Base-by-base conservation (phyloP, 306 rosid genomes). In the Coriaria nepalensis region DNA sequence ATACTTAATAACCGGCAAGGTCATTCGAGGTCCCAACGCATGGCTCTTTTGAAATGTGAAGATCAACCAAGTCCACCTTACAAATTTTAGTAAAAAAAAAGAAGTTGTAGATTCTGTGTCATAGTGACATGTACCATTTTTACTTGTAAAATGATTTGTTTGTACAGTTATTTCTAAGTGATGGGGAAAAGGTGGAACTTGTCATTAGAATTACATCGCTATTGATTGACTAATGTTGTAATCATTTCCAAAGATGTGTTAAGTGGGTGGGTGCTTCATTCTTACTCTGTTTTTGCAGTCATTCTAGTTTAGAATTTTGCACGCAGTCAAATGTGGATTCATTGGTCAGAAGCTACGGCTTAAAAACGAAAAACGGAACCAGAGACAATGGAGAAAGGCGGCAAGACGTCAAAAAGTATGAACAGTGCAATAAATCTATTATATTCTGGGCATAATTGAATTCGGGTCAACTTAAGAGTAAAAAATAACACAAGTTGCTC, bases 141-240 rank as follows among this genome's bases (percentile, higher is more conserved):
- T 59, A 50, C 56, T 52, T 51, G 62, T 60, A 53, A 60, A 65
- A 71, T 73, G 50, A 76, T 76, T 79, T 65, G 67, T 74, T 78
- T 76, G 96, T 86, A 81, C 78, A 81, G 80, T 63, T 62, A 86
- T 86, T 86, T 76, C 78, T 74, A 76, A 65, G 66, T 74, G 82
- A 46, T 11, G 49, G 63, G 79, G 74, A 64, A 62, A 20, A 20
- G 35, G 49, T 63, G 48, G 67, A 78, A 81, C 73, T 66, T 56
- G 80, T 66, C 51, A 40, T 49, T 55, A 56, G 67, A 33, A 71
- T 45, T 58, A 35, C 61, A 60, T 69, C 44, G 49, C 12, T 45
- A 8, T 45, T 45, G 4, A 8, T 13, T 45, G 13, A 29, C 29
- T 45, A 45, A 29, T 20, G 14, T 4, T 45, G 49, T 14, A 45